These are phyloP conservation scores for Pelargonium citronellum DNA, from an alignment of 441 rosid genomes.

Conservation along the genomic window DNA sequence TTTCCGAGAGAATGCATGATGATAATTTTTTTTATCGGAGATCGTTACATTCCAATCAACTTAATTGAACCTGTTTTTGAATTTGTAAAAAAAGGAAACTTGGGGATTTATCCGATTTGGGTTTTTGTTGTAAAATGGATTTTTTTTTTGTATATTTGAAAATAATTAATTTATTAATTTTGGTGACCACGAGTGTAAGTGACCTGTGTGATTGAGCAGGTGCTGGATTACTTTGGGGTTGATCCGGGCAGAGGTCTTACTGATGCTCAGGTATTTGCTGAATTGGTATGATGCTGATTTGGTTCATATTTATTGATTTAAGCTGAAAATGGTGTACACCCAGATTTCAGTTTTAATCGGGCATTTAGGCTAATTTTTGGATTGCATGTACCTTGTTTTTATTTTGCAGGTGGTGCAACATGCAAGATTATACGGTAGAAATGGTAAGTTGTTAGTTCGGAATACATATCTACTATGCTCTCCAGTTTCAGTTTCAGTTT, in stretches of 20 bases:
- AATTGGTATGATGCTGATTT: constrained; percentile 7
- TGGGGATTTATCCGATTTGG: neutral
- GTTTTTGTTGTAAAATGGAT: neutral
- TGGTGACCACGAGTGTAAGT: constrained; percentile 8
- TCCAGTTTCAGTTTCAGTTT: neutral
- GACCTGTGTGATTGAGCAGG: constrained; percentile 37
- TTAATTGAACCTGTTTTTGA: neutral
- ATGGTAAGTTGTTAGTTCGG: constrained; percentile 43
- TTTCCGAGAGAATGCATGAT: neutral
- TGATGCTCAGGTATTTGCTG: constrained; percentile 68
- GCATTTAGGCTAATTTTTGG: constrained; percentile 10
- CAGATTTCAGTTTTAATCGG: neutral
- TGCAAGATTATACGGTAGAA: constrained; percentile 64
- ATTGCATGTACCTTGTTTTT: constrained; percentile 11
- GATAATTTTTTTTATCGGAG: neutral
- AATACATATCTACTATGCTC: neutral
- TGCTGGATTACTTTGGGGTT: constrained; percentile 74
- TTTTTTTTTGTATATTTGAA: too few species aligned
- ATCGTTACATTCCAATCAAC: constrained; percentile 1
- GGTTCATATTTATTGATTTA: neutral
- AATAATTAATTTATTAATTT: neutral
- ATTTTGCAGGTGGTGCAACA: constrained; percentile 60
- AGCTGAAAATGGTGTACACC: neutral
- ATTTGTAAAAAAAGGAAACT: neutral
- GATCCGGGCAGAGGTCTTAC: constrained; percentile 69